These are phyloP conservation scores for Metschnikowia koreensis DNA, from an alignment of 805 yeast genomes.

Conservation along the genomic window DNA sequence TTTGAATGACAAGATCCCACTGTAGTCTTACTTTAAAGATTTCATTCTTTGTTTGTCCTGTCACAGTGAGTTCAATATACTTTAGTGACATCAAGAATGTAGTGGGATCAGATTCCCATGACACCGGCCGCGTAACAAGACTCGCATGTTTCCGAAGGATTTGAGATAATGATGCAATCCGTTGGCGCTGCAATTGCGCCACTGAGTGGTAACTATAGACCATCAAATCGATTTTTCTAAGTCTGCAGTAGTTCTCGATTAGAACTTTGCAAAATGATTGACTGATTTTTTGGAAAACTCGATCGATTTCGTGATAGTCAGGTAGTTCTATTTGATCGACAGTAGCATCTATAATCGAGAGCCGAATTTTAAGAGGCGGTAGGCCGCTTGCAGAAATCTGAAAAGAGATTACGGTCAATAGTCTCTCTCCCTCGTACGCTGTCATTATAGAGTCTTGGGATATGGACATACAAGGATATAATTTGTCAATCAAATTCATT, in stretches of 20 bases:
- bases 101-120: conserved; percentile 2
- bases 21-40: conserved; percentile 9
- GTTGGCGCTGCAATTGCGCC: conserved; percentile 23
- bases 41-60: neutral
- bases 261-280: conserved; percentile 22
- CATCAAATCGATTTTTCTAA: conserved; percentile 26
- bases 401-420: conserved; percentile 3
- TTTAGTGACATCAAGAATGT: conserved; percentile 7
- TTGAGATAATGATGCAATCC: conserved; percentile 23
- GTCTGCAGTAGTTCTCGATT: conserved; percentile 24
- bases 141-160: conserved; percentile 20
- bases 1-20: conserved; percentile 11
- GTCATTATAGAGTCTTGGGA: conserved; percentile 1
- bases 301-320: conserved; percentile 3
- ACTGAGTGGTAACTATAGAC: conserved; percentile 34
- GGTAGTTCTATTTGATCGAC: conserved; percentile 8
- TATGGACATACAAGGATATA: conserved; percentile 27
- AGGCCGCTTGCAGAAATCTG: conserved; percentile 4
- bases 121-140: conserved; percentile 15
- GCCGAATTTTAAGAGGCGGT: conserved; percentile 8
- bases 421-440: neutral
- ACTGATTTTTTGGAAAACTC: conserved; percentile 10
- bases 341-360: conserved; percentile 9
- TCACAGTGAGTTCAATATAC: conserved; percentile 12
- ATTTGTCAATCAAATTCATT: conserved; percentile 23